Evolutionary conservation across 176 grass and related monocot genomes (phyloP).

Genomic region (Zizania latifolia): DNA sequence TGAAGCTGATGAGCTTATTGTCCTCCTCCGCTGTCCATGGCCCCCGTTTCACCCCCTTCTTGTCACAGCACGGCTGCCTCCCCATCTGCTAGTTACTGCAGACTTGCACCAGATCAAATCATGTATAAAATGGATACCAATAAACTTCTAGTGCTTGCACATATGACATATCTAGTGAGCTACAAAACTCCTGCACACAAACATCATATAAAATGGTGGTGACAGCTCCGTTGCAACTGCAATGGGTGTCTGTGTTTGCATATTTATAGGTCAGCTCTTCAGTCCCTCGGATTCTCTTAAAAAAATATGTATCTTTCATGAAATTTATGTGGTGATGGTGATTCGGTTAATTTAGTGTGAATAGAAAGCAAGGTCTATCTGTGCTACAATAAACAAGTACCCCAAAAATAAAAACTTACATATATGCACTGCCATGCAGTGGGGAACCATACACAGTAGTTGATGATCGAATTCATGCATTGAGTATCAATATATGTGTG

Average conservation of each 20-base stretch:
- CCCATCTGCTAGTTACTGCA: constrained; percentile 41
- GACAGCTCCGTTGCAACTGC: constrained; percentile 37
- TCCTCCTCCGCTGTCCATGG: constrained; percentile 78
- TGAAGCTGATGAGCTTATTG: constrained; percentile 70
- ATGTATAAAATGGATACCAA: constrained; percentile 14
- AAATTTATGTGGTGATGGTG: constrained; percentile 28
- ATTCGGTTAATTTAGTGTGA: constrained; percentile 17
- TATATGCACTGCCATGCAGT: not conserved
- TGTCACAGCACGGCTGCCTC: constrained; percentile 72
- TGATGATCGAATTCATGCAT: not conserved
- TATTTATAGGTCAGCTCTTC: constrained; percentile 17
- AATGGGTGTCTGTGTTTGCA: constrained; percentile 2
- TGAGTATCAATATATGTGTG: not conserved
- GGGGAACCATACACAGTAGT: not conserved
- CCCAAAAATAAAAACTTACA: not conserved
- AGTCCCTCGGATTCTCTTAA: not conserved
- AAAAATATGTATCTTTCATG: constrained; percentile 6
- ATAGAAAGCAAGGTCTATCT: constrained; percentile 31
- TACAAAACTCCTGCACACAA: constrained; percentile 36
- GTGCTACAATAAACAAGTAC: not conserved
- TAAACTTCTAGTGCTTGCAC: constrained; percentile 18
- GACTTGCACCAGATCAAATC: not conserved
- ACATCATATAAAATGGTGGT: constrained; percentile 15
- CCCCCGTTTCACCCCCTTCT: constrained; percentile 59
- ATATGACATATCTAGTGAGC: constrained; percentile 1